phyloP scores from a whole-genome alignment of 176 grass and related monocot genomes.

The Zizania latifolia region DNA sequence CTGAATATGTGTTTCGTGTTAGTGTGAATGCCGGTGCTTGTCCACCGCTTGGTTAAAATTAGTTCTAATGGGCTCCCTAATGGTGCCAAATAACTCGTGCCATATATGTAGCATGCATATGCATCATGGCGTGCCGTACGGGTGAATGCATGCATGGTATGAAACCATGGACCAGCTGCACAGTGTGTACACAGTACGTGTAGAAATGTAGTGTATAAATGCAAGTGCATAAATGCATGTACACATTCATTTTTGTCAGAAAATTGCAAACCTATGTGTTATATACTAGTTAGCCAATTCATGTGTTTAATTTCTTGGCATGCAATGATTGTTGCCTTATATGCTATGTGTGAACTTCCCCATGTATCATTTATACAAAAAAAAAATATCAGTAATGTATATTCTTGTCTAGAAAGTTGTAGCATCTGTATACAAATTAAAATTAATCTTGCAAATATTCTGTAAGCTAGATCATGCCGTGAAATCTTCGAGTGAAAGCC shows the following conservation, averaged over 20 bases:
- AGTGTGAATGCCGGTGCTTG: too few species aligned
- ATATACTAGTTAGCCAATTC: neutral
- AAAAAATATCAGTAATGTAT: neutral
- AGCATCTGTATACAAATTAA: neutral
- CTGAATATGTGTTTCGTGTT: too few species aligned
- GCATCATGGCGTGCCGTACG: too few species aligned
- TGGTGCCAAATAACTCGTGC: neutral
- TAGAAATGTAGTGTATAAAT: conserved; percentile 18
- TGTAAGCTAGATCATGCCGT: too few species aligned
- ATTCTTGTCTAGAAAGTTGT: neutral
- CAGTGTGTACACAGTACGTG: conserved; percentile 26
- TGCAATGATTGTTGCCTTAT: too few species aligned
- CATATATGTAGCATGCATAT: too few species aligned
- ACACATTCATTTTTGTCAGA: neutral
- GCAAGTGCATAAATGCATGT: neutral
- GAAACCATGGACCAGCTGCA: conserved; percentile 14
- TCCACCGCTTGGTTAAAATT: neutral
- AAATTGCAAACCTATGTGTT: neutral
- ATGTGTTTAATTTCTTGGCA: too few species aligned
- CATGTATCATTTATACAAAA: neutral
- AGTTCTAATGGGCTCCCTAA: neutral
- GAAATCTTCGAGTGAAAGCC: conserved; percentile 18
- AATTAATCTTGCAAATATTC: neutral
- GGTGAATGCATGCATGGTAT: too few species aligned
- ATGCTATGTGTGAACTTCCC: too few species aligned